phyloP scores from a whole-genome alignment of 306 rosid species.

The Pachyrhizus erosus region DNA sequence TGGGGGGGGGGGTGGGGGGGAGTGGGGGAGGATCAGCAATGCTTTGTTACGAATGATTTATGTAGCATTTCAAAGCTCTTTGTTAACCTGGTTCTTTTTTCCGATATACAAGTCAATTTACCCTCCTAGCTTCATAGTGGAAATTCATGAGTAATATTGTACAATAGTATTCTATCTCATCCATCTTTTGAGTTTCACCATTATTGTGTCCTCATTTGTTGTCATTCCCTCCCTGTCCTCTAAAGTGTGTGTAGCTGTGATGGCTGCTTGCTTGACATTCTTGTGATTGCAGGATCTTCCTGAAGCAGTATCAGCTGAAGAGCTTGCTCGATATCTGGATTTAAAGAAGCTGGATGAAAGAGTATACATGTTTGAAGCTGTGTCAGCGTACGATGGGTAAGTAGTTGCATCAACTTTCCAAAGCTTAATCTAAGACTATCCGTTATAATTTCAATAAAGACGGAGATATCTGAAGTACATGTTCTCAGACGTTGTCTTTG shows the following conservation, averaged over 20 bases:
- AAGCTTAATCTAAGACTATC: conserved; percentile 30
- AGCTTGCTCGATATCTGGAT: conserved; percentile 86
- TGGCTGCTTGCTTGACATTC: conserved; percentile 22
- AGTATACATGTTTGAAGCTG: conserved; percentile 93
- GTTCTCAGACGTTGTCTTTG: background rate
- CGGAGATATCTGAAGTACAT: conserved; percentile 24
- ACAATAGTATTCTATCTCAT: conserved; percentile 13
- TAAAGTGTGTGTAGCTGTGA: conserved; percentile 2
- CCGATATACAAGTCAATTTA: background rate
- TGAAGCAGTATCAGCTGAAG: conserved; percentile 86
- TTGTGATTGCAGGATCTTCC: conserved; percentile 73
- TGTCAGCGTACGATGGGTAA: conserved; percentile 93
- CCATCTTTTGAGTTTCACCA: conserved; percentile 13
- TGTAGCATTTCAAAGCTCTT: conserved; percentile 19
- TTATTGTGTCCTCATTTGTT: conserved; percentile 23
- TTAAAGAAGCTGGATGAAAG: conserved; percentile 97
- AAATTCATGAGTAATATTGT: conserved; percentile 3
- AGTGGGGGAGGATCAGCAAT: background rate
- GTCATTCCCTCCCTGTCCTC: conserved; percentile 4
- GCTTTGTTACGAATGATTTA: conserved; percentile 14
- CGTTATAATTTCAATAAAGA: conserved; percentile 27
- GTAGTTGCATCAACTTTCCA: conserved; percentile 40
- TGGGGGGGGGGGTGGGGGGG: too few species aligned
- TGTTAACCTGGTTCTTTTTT: conserved; percentile 10
- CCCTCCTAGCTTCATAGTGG: conserved; percentile 27